Percentiles rank a stretch among this genome's conserved stretches.
Conservation (phyloP, 2,329 filamentous ascomycete species). For the Xylaria sp. region DNA sequence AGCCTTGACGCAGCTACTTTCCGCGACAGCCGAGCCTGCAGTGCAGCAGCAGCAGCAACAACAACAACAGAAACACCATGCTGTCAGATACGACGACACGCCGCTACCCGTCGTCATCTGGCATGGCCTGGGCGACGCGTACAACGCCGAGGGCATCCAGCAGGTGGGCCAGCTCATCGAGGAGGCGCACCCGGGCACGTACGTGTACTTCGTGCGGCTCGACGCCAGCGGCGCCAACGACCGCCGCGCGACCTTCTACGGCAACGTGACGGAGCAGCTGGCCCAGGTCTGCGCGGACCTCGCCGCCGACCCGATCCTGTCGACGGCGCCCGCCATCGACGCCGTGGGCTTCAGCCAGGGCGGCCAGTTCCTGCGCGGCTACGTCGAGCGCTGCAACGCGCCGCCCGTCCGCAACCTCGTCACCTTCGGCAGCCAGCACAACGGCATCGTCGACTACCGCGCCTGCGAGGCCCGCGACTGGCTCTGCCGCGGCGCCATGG, state of each 20-base stretch:
- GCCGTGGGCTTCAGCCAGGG: constrained; percentile 96
- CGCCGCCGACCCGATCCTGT: constrained; percentile 79
- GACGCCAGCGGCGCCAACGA: constrained; percentile 74
- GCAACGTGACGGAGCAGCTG: constrained; percentile 86
- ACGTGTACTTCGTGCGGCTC: constrained; percentile 82
- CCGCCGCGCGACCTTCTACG: constrained; percentile 87
- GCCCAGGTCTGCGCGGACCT: constrained; percentile 81
- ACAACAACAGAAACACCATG: too few relatives aligned
- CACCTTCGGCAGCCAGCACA: constrained; percentile 92
- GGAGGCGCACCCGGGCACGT: constrained; percentile 80
- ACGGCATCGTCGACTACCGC: constrained; percentile 87
- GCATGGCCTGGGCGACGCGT: constrained; percentile 86
- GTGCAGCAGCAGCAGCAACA: constrained; percentile 48
- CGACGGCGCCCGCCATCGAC: constrained; percentile 84
- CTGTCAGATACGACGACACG: too few relatives aligned
- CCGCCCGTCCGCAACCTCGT: constrained; percentile 81
- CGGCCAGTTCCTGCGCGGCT: constrained; percentile 92
- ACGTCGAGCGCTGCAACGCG: constrained; percentile 85
- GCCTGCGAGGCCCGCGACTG: constrained; percentile 77
- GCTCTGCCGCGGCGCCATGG: constrained; percentile 83
- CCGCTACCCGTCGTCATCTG: constrained; percentile 92
- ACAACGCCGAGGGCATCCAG: constrained; percentile 78
- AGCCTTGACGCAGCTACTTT: constrained; percentile 38
- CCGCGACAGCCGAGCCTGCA: constrained; percentile 30
- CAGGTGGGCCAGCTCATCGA: constrained; percentile 77